Evolutionary conservation across 2,329 filamentous ascomycete species (phyloP), one percentile per base, ranked within the genome.

Genomic region (Byssoonygena ceratinophila): DNA sequence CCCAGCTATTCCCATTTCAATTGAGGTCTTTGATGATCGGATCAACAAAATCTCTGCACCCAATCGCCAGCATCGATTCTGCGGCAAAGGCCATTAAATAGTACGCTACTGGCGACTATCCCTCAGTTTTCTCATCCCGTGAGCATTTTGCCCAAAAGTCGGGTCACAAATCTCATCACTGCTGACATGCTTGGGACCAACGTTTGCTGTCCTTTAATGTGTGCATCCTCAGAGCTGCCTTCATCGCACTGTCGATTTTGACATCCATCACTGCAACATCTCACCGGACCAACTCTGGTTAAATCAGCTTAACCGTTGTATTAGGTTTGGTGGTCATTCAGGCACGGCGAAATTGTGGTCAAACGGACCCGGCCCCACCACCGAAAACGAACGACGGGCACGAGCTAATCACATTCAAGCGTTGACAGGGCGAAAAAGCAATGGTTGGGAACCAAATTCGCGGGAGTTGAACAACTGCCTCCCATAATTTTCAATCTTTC

Each of bases 371-470:
- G 47, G 47, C 37, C 37, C 47, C 47, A 50, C 47, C 47, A 41
- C 47, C 47, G 47, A 50, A 50, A 50, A 50, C 47, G 47, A 50
- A 50, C 47, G 47, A 50, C 47, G 37, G 47, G 37, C 36, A 34
- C 47, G 47, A 50, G 47, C 47, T 50, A 50, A 50, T 50, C 47
- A 50, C 25, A n/a, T 16, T 50, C 47, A 50, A 50, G 47, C 47
- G 47, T 43, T 50, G 47, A 43, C 47, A 50, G 47, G 47, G 27
- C 47, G 23, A 50, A 50, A 49, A 50, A 50, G 47, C 47, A 50
- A 50, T 50, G 47, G 47, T 41, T 50, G 47, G 47, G 47, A 50
- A 50, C 47, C 47, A 50, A 50, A 50, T 50, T 34, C 47, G 47
- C 47, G 47, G 47, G 47, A 50, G 47, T 50, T 50, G 47, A 50